Base-by-base conservation (phyloP, 441 rosid species). In the Hypseocharis bilobata region DNA sequence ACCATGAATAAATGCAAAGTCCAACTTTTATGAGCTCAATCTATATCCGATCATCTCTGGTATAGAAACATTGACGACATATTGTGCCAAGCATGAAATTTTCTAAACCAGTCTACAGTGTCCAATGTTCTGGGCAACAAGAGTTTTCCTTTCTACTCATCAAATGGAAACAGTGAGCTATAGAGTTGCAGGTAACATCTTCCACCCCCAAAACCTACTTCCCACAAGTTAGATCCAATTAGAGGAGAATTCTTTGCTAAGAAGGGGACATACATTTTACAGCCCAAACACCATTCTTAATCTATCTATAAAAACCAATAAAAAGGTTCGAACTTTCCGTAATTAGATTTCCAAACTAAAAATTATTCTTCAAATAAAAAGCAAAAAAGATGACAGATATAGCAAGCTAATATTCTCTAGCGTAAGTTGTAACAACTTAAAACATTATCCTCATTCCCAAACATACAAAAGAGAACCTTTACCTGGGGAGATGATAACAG, bases 401-500 rank as follows among this genome's bases (percentile, higher is more conserved):
- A 49, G 26, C 55, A 49, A 49, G 55, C 20, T 19, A 1, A 49
- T 49, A 20, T 6, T 6, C 8, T 49, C 3, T 20, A 49, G 1
- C 19, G 7, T 40, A 40, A 0, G 17, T 40, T 14, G 16, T 17
- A 49, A 7, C 25, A 19, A 19, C 20, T 51, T 51, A 20, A 2
- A 51, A 51, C 56, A 51, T 3, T 51, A 51, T 51, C 47, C 3
- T 51, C 22, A 22, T 22, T 44, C 3, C 51, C 4, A 61, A 64
- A 42, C 40, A 14, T 42, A 23, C 1, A 27, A 47, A 63, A 63
- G 62, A 13, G 30, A 67, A n/a, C 34, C 13, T 23, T 29, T 80
- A 91, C 97, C 97, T 87, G 97, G 28, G 98, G 96, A 0, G 98
- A 89, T 4, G 96, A 87, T 13, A 92, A 63, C 60, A 92, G 87